A percentile compares a stretch with the other conserved stretches of the same genome.
Evolutionary conservation across 176 grass and related monocot genomes (phyloP).

Genomic region (Coix lacrymajobi): DNA sequence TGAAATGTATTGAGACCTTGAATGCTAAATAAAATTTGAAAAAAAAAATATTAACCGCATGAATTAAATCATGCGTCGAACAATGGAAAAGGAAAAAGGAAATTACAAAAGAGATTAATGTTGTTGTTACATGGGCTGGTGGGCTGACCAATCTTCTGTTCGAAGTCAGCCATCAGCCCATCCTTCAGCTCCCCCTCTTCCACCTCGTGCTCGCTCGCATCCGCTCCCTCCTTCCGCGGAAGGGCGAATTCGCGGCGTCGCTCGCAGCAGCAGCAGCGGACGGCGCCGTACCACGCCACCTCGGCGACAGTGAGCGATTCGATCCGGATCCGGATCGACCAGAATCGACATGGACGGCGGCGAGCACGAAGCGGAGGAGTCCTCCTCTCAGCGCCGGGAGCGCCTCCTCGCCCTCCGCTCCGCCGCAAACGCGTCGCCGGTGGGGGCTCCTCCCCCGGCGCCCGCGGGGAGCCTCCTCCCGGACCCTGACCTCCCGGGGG

Average conservation of each 20-base stretch:
- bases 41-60: not conserved
- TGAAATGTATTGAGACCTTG: too few species aligned
- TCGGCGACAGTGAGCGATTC: not conserved
- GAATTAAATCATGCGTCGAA: not conserved
- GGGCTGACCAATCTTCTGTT: not conserved
- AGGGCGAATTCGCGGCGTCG: not conserved
- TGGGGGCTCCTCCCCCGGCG: not conserved
- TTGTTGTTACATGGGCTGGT: not conserved
- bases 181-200: not conserved
- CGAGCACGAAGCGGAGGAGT: conserved; percentile 22
- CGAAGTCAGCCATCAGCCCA: not conserved
- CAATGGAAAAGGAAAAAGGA: not conserved
- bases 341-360: conserved; percentile 22
- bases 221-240: not conserved
- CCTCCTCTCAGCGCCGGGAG: conserved; percentile 32
- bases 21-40: not conserved
- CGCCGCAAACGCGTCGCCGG: conserved; percentile 5
- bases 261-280: not conserved
- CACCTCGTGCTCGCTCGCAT: not conserved
- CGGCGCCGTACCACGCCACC: not conserved
- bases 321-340: not conserved
- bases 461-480: conserved; percentile 30
- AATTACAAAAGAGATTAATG: not conserved
- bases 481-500: not conserved
- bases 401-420: conserved; percentile 47